These are phyloP conservation scores for Diaporthe humulicola DNA, from an alignment of 2,329 filamentous ascomycete species.

Conservation along the genomic window DNA sequence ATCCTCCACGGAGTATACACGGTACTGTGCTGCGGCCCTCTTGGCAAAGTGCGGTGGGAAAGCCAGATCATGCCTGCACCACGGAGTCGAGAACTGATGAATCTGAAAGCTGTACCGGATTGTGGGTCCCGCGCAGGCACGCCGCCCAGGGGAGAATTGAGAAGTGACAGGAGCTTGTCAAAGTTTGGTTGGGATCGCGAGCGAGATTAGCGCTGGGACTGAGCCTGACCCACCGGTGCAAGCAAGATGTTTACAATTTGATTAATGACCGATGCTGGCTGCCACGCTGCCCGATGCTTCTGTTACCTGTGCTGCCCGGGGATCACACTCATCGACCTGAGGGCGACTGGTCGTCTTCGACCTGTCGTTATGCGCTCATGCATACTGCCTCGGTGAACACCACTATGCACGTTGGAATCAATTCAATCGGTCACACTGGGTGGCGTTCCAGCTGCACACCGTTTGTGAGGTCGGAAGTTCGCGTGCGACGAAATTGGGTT, in stretches of 20 bases:
- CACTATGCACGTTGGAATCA: neutral
- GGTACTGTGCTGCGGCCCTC: neutral
- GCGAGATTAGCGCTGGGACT: slow-evolving; percentile 19
- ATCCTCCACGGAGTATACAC: neutral
- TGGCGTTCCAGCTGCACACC: neutral
- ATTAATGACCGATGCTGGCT: slow-evolving; percentile 20
- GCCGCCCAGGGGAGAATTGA: slow-evolving; percentile 23
- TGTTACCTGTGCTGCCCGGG: neutral
- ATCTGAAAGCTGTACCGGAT: slow-evolving; percentile 35
- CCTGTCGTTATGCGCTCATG: slow-evolving; percentile 11
- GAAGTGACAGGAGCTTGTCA: slow-evolving; percentile 34
- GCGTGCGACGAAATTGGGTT: neutral
- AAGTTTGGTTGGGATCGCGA: slow-evolving; percentile 28
- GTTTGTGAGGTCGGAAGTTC: neutral
- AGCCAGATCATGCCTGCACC: slow-evolving; percentile 22
- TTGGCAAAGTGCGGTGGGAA: slow-evolving; percentile 24
- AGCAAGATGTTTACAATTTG: slow-evolving; percentile 19
- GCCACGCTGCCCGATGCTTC: slow-evolving; percentile 13
- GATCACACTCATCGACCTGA: neutral
- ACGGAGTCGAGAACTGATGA: slow-evolving; percentile 18
- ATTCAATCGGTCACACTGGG: neutral
- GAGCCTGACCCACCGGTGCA: slow-evolving; percentile 24
- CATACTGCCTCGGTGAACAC: neutral
- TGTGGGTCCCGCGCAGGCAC: slow-evolving; percentile 35
- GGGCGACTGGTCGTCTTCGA: slow-evolving; percentile 13